Conservation (phyloP, 2,329 filamentous ascomycete genomes). For the Ophiostoma sp. region DNA sequence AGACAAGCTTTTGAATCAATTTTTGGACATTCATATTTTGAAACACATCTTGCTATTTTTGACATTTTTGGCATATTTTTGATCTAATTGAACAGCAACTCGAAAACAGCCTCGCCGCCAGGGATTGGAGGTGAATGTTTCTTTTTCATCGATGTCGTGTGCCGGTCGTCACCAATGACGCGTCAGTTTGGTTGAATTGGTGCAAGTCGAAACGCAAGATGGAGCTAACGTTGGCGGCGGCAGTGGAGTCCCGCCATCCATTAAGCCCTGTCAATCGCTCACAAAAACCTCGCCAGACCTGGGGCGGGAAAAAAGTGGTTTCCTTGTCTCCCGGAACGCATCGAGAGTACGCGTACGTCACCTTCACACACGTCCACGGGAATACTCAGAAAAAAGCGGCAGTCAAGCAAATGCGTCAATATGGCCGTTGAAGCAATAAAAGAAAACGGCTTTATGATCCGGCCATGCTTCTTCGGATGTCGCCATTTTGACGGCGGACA, state of each 20-base stretch:
- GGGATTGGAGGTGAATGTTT: not conserved
- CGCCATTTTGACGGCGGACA: not conserved
- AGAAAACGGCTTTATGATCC: not conserved
- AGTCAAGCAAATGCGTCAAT: not conserved
- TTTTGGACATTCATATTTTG: not conserved
- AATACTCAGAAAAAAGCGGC: not conserved
- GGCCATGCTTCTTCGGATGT: not conserved
- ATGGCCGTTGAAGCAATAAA: not conserved
- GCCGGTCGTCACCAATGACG: constrained; percentile 1
- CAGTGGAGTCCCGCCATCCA: not conserved
- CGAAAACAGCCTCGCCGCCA: not conserved
- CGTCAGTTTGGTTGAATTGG: not conserved
- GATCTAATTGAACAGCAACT: not conserved
- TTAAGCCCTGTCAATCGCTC: not conserved
- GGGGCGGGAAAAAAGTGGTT: not conserved
- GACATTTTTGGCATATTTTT: not conserved
- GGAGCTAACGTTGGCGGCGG: not conserved
- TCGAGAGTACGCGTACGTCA: not conserved
- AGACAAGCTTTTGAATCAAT: not conserved
- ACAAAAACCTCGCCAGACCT: not conserved
- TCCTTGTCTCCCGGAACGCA: not conserved
- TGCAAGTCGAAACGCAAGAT: not conserved
- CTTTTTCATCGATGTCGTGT: not conserved
- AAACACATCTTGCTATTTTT: not conserved
- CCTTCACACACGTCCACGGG: not conserved